Percentiles rank a stretch among this genome's conserved stretches.
phyloP scores from a whole-genome alignment of 2,329 filamentous ascomycete genomes.

The Colletotrichum nymphaeae region DNA sequence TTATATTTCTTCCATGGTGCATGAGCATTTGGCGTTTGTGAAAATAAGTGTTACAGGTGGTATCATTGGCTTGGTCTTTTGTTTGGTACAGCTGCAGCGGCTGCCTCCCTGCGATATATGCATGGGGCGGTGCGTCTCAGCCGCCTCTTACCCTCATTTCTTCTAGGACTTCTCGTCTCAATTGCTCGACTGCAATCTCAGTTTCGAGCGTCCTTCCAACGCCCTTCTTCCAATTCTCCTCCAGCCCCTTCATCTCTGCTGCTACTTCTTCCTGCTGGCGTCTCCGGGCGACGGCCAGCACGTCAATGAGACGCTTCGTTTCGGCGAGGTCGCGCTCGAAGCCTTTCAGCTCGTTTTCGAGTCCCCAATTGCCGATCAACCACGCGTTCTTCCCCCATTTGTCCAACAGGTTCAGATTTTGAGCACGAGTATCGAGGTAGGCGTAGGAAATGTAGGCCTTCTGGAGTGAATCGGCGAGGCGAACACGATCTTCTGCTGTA shows the following conservation, averaged over 20 bases:
- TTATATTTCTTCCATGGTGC: slow-evolving; percentile 14
- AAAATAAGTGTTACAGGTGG: not conserved
- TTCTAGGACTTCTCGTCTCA: slow-evolving; percentile 76
- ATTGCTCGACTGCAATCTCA: slow-evolving; percentile 82
- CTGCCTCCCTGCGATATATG: not conserved
- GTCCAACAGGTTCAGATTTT: slow-evolving; percentile 79
- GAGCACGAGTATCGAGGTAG: slow-evolving; percentile 63
- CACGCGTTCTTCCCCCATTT: slow-evolving; percentile 89
- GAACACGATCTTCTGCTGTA: slow-evolving; percentile 61
- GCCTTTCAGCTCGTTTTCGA: slow-evolving; percentile 76
- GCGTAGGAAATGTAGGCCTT: slow-evolving; percentile 60
- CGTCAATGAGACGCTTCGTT: slow-evolving; percentile 76
- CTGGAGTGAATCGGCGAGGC: slow-evolving; percentile 71
- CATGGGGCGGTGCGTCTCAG: not conserved
- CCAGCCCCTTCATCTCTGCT: slow-evolving; percentile 78
- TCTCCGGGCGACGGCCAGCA: slow-evolving; percentile 77
- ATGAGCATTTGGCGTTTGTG: not conserved
- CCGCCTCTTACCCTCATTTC: slow-evolving; percentile 55
- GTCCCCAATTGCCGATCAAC: slow-evolving; percentile 84
- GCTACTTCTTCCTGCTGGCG: slow-evolving; percentile 76
- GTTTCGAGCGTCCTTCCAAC: slow-evolving; percentile 86
- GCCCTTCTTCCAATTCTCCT: slow-evolving; percentile 83
- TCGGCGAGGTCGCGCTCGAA: slow-evolving; percentile 81
- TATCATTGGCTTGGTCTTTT: slow-evolving; percentile 19
- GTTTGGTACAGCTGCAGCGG: not conserved